Evolutionary conservation across 2,329 filamentous ascomycete genomes (phyloP).

Genomic region (Botrytis fabae): DNA sequence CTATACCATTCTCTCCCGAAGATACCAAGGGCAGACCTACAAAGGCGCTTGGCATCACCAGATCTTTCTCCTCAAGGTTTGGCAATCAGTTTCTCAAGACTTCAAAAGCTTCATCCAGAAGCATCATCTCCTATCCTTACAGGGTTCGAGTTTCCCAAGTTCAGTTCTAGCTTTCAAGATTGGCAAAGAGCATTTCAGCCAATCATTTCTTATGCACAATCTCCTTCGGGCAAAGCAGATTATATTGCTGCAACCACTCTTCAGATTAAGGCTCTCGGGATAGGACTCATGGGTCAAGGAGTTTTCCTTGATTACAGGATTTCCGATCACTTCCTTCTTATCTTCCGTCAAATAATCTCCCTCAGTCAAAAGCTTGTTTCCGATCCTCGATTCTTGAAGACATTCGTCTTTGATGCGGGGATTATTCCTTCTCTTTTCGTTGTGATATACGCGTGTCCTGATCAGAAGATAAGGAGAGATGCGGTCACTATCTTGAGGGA

Average conservation of each 20-base stretch:
- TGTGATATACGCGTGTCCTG: constrained; percentile 26
- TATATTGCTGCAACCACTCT: constrained; percentile 30
- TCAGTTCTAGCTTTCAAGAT: constrained; percentile 25
- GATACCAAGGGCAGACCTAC: constrained; percentile 19
- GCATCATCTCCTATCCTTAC: constrained; percentile 19
- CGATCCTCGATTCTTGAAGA: constrained; percentile 28
- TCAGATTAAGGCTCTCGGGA: constrained; percentile 25
- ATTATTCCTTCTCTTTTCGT: constrained; percentile 32
- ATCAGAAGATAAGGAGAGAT: constrained; percentile 27
- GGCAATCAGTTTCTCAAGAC: constrained; percentile 21
- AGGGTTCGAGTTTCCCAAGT: constrained; percentile 20
- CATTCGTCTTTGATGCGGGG: constrained; percentile 33
- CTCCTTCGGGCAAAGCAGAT: constrained; percentile 16
- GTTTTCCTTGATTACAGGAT: constrained; percentile 16
- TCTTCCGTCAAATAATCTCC: constrained; percentile 28
- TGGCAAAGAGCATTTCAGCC: constrained; percentile 31
- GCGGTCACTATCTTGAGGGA: constrained; percentile 28
- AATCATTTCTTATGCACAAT: constrained; percentile 22
- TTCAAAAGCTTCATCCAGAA: constrained; percentile 21
- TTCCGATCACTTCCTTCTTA: constrained; percentile 19
- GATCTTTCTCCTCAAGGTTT: constrained; percentile 23
- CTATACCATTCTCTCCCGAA: constrained; percentile 21
- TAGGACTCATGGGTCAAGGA: constrained; percentile 26
- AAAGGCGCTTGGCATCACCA: constrained; percentile 20
- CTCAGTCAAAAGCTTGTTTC: constrained; percentile 24